A percentile compares a stretch with the other conserved stretches of the same genome.
phyloP scores from a whole-genome alignment of 768 basidiomycete species.

The Asterophora lycoperdoides region DNA sequence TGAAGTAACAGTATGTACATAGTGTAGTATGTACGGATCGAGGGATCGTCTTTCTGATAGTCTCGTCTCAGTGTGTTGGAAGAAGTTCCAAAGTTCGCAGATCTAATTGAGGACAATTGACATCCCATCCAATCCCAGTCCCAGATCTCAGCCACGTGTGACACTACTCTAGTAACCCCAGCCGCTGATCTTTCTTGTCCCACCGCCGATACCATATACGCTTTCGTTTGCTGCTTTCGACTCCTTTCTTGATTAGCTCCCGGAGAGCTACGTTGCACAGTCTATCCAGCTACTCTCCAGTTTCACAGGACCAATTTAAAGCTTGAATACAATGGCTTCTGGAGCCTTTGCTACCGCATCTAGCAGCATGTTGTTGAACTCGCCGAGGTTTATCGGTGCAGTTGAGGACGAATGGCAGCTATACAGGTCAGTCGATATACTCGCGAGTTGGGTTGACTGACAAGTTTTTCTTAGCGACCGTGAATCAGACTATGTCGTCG shows the following conservation, averaged over 20 bases:
- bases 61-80: too few relatives aligned
- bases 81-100: too few relatives aligned
- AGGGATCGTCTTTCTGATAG: too few relatives aligned
- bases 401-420: slow-evolving; percentile 83
- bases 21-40: too few relatives aligned
- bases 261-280: slow-evolving; percentile 1
- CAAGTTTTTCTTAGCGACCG: slow-evolving; percentile 46
- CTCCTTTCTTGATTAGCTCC: not conserved
- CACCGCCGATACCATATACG: not conserved
- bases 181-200: not conserved
- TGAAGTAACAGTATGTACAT: too few relatives aligned
- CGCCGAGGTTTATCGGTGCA: slow-evolving; percentile 61
- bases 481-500: slow-evolving; percentile 68
- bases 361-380: slow-evolving; percentile 8
- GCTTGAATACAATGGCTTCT: slow-evolving; percentile 15
- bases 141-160: not conserved
- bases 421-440: slow-evolving; percentile 51
- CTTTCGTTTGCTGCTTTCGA: slow-evolving; percentile 1
- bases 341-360: slow-evolving; percentile 1
- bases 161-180: too few relatives aligned
- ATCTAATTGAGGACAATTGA: too few relatives aligned
- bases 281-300: not conserved
- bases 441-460: slow-evolving; percentile 8
- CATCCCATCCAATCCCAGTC: too few relatives aligned
- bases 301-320: not conserved